Percentiles rank a stretch among this genome's conserved stretches.
Conservation (phyloP, 176 grass and related monocot genomes). For the Paspalum notatum region DNA sequence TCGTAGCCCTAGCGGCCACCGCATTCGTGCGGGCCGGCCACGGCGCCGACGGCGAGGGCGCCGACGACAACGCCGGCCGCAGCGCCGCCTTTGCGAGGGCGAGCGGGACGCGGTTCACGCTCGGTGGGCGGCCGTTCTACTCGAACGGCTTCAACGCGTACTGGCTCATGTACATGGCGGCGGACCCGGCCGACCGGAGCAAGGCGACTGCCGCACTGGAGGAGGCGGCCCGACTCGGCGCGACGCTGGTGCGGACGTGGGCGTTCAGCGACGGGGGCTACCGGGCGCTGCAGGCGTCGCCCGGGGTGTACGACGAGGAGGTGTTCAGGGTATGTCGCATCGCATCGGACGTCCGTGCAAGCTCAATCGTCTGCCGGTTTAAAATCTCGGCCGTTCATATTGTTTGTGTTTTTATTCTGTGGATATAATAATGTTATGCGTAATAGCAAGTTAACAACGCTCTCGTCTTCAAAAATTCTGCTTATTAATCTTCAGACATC, state of each 20-base stretch:
- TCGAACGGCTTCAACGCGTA: constrained; percentile 79
- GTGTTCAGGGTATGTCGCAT: constrained; percentile 55
- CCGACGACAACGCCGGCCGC: background rate
- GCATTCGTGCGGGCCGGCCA: constrained; percentile 12
- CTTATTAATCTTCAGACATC: no score
- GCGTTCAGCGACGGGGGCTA: constrained; percentile 83
- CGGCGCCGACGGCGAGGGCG: constrained; percentile 43
- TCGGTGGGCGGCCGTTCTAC: constrained; percentile 54
- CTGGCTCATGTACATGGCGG: constrained; percentile 86
- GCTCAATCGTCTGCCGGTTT: background rate
- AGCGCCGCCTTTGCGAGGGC: constrained; percentile 41
- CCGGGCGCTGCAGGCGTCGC: constrained; percentile 64
- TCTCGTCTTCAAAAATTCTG: no score
- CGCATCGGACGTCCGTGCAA: background rate
- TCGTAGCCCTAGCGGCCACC: constrained; percentile 16
- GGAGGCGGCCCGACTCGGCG: constrained; percentile 58
- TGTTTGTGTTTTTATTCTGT: background rate
- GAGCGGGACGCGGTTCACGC: constrained; percentile 57
- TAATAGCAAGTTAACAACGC: background rate
- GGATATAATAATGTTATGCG: no score
- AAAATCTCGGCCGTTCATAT: background rate
- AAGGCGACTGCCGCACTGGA: constrained; percentile 54
- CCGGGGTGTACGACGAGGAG: constrained; percentile 74
- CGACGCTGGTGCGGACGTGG: constrained; percentile 67
- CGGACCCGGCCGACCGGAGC: constrained; percentile 47